Evolutionary conservation across 2,329 filamentous ascomycete genomes (phyloP), one percentile per base, ranked within the genome.

Genomic region (Phaeosphaeria sp.): DNA sequence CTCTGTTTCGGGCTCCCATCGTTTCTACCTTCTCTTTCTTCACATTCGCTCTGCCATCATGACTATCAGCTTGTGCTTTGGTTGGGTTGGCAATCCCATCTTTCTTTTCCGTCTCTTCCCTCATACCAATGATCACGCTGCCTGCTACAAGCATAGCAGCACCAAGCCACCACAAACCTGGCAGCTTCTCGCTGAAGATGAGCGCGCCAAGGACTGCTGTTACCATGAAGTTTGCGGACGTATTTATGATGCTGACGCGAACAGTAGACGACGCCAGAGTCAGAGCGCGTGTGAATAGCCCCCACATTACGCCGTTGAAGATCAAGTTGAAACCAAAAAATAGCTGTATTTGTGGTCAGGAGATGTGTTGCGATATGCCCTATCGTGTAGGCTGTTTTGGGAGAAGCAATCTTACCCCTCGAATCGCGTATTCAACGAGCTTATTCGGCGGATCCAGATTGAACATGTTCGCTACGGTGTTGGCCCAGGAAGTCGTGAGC

Each of bases 231-330:
- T 94, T 94, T 55, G 89, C 84, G 15, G 89, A 91, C 2, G 91
- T 93, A 76, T 94, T 94, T 75, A 94, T 87, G 73, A 94, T 89
- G 65, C 87, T 89, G 49, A 93, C 91, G 71, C 92, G 90, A 0
- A 91, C 91, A 9, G 91, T 92, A 1, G 90, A 92, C 56, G 85
- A 84, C 15, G 90, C 90, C 18, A 85, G 84, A 0, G 90, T 87
- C n/a, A 94, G 84, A 52, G 91, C 91, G 50, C 87, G 85, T 6
- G 91, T 94, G 79, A 93, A 94, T 48, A 94, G 84, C 0, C 89
- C 87, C 91, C 91, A 94, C 91, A 94, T 94, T 77, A 92, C 81
- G 52, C 86, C 89, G 70, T 93, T 92, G 77, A 92, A 93, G 51
- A 84, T 75, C 46, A 93, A 82, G 69, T 93, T 94, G 13, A 93